Evolutionary conservation across 805 yeast species (phyloP), one percentile per base, ranked within the genome.

Genomic region (Alloascoidea hylecoeti): DNA sequence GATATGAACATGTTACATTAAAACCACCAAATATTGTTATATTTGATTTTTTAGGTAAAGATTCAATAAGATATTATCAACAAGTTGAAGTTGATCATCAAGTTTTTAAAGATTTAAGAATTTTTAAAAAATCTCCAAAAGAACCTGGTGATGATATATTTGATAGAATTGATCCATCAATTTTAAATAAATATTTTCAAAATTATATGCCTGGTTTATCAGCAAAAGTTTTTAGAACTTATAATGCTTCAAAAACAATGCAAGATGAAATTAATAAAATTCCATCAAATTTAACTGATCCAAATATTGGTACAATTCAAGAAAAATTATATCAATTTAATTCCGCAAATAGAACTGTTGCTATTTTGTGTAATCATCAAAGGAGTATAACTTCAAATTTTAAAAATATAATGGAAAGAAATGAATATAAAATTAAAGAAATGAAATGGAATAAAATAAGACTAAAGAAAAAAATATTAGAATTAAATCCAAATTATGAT

Each of bases 151-250:
- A 89, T 60, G 86, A 85, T 54, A 66, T 89, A 44, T 89, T 89
- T 57, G 96, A 88, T 58, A 68, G 96, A 46, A 68, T 89, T 35
- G 89, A 80, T 49, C 96, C 96, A 5, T 60, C 81, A 1, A 61
- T 79, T 30, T 66, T 88, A 51, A 88, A 88, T 64, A 82, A 78
- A 55, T 88, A 85, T 54, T 71, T 88, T 50, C 96, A 86, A 52
- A 75, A 70, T 42, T 86, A 88, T 57, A 79, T 88, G 92, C 75
- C 82, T 17, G 97, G 97, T 0, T 66, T 88, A 45, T 85, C 96
- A 0, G 97, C 97, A 3, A 88, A 88, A 57, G 96, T 88, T 15
- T 89, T 88, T 67, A 94, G 97, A 76, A 88, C 97, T 1, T 88
- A 83, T 53, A 88, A 88, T 61, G 97, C 97, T 1, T 83, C 96